These are phyloP conservation scores for Podospora pseudocomata DNA, from an alignment of 495 filamentous ascomycete species.

Conservation along the genomic window DNA sequence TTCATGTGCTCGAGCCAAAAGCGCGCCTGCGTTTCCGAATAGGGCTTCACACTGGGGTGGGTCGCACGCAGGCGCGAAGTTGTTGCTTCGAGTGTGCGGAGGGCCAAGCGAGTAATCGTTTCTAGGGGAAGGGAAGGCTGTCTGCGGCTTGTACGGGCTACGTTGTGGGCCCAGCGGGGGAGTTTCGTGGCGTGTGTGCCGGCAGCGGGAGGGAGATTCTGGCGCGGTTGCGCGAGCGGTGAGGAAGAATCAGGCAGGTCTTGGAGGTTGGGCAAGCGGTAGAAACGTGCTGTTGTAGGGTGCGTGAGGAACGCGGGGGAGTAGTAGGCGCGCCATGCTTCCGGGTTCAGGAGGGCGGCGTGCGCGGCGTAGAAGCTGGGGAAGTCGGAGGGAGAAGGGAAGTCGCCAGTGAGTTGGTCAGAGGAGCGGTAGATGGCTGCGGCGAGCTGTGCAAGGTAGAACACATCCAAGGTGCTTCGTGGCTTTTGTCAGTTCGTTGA, in stretches of 20 bases:
- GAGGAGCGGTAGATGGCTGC: conserved; percentile 12
- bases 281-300: conserved; percentile 5
- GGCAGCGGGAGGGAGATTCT: not conserved
- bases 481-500: not conserved
- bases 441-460: conserved; percentile 10
- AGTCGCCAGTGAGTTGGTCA: conserved; percentile 8
- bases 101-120: not conserved
- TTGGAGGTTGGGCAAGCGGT: conserved; percentile 10
- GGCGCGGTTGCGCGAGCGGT: conserved; percentile 1
- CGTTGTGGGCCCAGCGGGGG: not conserved
- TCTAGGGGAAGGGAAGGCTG: not conserved
- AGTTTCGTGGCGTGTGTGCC: not conserved
- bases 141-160: not conserved
- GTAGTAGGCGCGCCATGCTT: conserved; percentile 8
- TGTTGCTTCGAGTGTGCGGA: not conserved
- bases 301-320: conserved; percentile 3
- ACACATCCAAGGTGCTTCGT: conserved; percentile 6
- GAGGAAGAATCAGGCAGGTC: conserved; percentile 11
- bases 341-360: conserved; percentile 9
- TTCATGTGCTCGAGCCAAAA: conserved; percentile 13
- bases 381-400: conserved; percentile 10
- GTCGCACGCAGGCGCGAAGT: not conserved
- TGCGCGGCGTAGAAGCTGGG: conserved; percentile 5
- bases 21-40: conserved; percentile 11
- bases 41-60: conserved; percentile 6